These are phyloP conservation scores for Metrosideros polymorpha DNA, from an alignment of 441 rosid species.

Conservation along the genomic window DNA sequence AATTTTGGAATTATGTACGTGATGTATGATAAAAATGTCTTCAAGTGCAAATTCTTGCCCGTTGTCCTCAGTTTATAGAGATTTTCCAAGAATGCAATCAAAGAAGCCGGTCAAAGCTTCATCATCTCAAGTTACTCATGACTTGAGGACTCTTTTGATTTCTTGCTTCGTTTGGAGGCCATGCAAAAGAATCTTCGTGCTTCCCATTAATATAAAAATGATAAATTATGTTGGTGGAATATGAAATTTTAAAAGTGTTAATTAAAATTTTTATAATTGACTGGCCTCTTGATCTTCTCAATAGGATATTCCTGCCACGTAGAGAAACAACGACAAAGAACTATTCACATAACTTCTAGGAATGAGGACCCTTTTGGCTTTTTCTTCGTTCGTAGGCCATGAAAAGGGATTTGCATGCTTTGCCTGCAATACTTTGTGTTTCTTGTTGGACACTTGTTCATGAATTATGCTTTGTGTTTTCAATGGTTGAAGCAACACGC, in stretches of 20 bases:
- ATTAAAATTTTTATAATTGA: background rate
- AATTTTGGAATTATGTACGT: background rate
- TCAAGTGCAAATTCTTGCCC: background rate
- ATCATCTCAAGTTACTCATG: background rate
- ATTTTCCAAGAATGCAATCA: background rate
- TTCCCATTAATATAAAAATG: background rate
- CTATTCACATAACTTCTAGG: background rate
- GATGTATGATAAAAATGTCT: background rate
- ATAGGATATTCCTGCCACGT: background rate
- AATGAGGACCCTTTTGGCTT: background rate
- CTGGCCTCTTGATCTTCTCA: background rate
- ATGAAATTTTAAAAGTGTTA: background rate
- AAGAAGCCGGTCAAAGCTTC: background rate
- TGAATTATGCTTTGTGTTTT: too few relatives aligned
- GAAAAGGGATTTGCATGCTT: background rate
- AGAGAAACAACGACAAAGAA: background rate
- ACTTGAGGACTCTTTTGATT: background rate
- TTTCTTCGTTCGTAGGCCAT: background rate
- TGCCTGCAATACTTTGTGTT: background rate
- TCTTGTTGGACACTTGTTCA: background rate
- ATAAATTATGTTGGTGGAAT: background rate
- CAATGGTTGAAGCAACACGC: too few relatives aligned
- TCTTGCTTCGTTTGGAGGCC: background rate
- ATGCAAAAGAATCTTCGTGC: background rate
- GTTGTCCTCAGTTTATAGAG: background rate